These are phyloP conservation scores for Aquilaria sinensis DNA, from an alignment of 345 rosid genomes.

Conservation along the genomic window DNA sequence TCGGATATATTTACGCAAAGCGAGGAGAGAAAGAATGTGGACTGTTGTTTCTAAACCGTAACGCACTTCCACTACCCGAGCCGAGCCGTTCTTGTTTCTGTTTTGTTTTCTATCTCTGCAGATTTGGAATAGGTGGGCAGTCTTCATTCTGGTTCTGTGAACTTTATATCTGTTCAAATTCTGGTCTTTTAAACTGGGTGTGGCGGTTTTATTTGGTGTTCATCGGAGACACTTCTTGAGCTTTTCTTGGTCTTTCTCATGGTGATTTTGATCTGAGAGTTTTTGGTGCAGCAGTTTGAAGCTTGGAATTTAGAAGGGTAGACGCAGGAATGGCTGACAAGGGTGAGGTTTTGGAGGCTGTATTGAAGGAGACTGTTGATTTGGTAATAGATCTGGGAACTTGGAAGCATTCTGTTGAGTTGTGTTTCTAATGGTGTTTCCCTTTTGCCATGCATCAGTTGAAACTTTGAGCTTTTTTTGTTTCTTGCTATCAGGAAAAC, in stretches of 20 bases:
- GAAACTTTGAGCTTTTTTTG: slow-evolving; percentile 9
- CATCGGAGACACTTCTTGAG: not conserved
- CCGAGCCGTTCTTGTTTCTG: slow-evolving; percentile 2
- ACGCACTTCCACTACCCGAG: slow-evolving; percentile 17
- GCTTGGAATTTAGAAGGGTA: slow-evolving; percentile 11
- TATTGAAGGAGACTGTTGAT: slow-evolving; percentile 94
- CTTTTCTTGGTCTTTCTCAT: not conserved
- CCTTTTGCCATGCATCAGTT: not conserved
- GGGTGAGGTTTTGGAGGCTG: slow-evolving; percentile 84
- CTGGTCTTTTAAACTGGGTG: slow-evolving; percentile 16
- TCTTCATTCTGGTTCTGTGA: slow-evolving; percentile 18
- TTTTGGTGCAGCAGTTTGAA: slow-evolving; percentile 10
- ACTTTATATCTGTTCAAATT: slow-evolving; percentile 7
- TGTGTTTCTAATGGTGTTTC: slow-evolving; percentile 7
- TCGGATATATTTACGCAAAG: not conserved
- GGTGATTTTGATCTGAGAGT: slow-evolving; percentile 5
- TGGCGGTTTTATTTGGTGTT: slow-evolving; percentile 1
- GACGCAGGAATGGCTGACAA: slow-evolving; percentile 49
- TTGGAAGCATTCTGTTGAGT: slow-evolving; percentile 19
- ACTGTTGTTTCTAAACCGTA: slow-evolving; percentile 14
- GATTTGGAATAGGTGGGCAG: slow-evolving; percentile 36
- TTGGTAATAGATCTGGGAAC: slow-evolving; percentile 87
- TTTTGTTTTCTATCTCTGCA: slow-evolving; percentile 14
- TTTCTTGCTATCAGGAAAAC: slow-evolving; percentile 59
- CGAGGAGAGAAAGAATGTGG: slow-evolving; percentile 1